phyloP scores from a whole-genome alignment of 1,284 basidiomycete species.

The Puccinia triticina region DNA sequence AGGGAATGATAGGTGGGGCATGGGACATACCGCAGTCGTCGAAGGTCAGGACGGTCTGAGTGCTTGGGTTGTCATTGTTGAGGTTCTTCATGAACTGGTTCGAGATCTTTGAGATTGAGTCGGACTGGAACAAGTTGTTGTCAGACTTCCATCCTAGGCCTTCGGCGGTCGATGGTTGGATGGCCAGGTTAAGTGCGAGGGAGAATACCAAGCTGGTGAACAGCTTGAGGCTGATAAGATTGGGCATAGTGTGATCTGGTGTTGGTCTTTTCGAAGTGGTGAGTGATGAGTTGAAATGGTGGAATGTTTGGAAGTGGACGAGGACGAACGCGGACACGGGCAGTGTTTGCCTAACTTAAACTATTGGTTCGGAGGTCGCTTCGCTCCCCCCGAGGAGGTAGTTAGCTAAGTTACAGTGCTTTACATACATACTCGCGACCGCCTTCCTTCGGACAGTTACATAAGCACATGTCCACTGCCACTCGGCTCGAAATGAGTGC shows the following conservation, averaged over 20 bases:
- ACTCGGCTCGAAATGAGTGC: no score
- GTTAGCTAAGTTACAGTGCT: no score
- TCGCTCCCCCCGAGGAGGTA: no score
- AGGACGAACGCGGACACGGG: no score
- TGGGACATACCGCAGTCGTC: conserved; percentile 37
- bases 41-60: conserved; percentile 21
- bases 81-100: conserved; percentile 35
- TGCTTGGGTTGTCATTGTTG: background rate
- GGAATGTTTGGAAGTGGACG: no score
- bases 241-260: background rate
- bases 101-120: conserved; percentile 18
- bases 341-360: no score
- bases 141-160: background rate
- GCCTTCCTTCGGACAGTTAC: no score
- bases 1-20: background rate
- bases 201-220: background rate
- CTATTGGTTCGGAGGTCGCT: no score
- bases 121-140: conserved; percentile 27
- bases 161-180: background rate
- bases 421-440: no score
- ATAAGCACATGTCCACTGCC: no score
- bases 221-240: background rate
- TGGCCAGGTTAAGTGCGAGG: background rate
- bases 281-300: background rate
- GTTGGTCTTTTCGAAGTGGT: background rate